Percentiles rank a stretch among this genome's conserved stretches.
phyloP scores from a whole-genome alignment of 1,284 basidiomycete genomes.

The Trichosporon asahii region DNA sequence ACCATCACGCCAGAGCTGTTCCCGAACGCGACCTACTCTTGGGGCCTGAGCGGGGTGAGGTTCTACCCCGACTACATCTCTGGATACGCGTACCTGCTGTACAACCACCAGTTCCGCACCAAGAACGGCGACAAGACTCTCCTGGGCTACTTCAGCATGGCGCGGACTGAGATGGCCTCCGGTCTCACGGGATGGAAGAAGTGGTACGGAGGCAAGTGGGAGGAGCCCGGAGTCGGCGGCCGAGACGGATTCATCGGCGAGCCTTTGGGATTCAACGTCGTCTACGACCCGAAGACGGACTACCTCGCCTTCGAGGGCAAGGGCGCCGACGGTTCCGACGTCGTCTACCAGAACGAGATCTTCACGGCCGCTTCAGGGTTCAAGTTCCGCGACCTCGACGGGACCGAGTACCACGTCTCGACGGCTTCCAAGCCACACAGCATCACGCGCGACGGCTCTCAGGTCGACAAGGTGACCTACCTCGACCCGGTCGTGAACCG shows the following conservation, averaged over 20 bases:
- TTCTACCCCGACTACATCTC: conserved; percentile 7
- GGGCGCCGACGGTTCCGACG: not conserved
- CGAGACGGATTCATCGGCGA: conserved; percentile 3
- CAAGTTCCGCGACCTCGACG: not conserved
- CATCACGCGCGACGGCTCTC: not conserved
- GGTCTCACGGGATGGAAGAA: conserved; percentile 2
- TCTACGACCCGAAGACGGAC: conserved; percentile 12
- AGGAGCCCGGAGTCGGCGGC: conserved; percentile 5
- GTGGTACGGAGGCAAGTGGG: conserved; percentile 7
- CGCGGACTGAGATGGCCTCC: not conserved
- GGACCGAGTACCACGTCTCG: not conserved
- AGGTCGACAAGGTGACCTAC: not conserved
- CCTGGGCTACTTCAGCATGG: not conserved
- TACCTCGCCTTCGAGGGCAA: conserved; percentile 3
- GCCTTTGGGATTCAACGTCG: not conserved
- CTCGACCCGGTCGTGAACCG: not conserved
- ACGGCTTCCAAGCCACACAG: not conserved
- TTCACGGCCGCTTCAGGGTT: not conserved
- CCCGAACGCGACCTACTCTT: conserved; percentile 9
- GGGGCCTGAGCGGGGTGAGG: conserved; percentile 6
- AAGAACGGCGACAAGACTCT: conserved; percentile 4
- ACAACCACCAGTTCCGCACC: conserved; percentile 13
- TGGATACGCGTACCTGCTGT: conserved; percentile 3
- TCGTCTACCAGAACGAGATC: not conserved
- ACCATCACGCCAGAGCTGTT: conserved; percentile 10